Evolutionary conservation across 139 green algal genomes (phyloP).

Genomic region (Chlorella sp.): DNA sequence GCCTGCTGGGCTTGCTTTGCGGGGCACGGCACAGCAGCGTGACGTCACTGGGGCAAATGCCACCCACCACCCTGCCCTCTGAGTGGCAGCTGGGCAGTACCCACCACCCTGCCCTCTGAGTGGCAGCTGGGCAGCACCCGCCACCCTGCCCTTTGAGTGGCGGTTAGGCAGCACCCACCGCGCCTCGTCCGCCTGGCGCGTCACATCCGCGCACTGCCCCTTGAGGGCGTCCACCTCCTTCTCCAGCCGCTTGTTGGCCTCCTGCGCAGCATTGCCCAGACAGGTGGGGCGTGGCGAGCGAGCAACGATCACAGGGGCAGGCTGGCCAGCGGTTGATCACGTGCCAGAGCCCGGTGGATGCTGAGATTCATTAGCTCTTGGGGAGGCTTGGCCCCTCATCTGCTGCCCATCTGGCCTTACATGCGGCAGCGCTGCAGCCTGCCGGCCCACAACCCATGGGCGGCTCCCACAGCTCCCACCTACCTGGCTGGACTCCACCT

Average conservation of each 20-base stretch:
- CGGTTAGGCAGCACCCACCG: background rate
- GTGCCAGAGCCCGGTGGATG: background rate
- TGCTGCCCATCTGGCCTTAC: background rate
- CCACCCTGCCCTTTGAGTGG: too few relatives aligned
- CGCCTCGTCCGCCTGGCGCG: slow-evolving; percentile 1
- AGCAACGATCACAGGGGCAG: background rate
- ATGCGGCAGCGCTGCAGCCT: too few relatives aligned
- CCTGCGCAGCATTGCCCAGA: background rate
- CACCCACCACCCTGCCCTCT: too few relatives aligned
- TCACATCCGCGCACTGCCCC: background rate
- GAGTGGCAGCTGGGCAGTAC: too few relatives aligned
- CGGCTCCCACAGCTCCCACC: background rate
- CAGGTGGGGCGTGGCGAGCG: background rate
- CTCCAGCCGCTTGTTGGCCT: background rate
- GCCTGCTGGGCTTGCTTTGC: too few relatives aligned
- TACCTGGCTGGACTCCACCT: slow-evolving; percentile 14
- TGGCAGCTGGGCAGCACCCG: too few relatives aligned
- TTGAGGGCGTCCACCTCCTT: slow-evolving; percentile 21
- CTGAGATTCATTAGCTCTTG: background rate
- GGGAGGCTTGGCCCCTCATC: background rate
- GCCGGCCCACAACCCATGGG: too few relatives aligned
- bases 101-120: too few relatives aligned
- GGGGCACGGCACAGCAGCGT: too few relatives aligned
- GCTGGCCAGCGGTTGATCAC: background rate
- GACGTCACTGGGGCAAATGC: too few relatives aligned